phyloP scores from a whole-genome alignment of 306 rosid species.

The Carpinus fangiana region DNA sequence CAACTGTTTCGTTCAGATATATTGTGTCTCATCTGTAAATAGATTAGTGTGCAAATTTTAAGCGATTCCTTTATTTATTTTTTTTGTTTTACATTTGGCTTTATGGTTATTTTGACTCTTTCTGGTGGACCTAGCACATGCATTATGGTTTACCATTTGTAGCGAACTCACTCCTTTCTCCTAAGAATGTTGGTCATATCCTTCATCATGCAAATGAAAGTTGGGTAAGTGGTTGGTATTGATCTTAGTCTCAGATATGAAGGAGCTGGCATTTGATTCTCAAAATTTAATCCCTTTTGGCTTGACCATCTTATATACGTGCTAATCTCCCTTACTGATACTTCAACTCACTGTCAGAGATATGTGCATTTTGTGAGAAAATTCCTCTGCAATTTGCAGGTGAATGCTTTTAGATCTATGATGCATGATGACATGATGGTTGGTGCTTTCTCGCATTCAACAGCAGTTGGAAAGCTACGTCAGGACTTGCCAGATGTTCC shows the following conservation, averaged over 20 bases:
- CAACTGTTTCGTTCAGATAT: neutral
- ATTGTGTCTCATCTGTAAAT: neutral
- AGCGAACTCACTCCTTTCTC: neutral
- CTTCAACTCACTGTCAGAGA: constrained; percentile 7
- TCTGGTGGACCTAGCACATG: neutral
- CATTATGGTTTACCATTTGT: neutral
- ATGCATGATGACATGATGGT: constrained; percentile 90
- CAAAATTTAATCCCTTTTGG: neutral
- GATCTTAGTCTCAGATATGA: neutral
- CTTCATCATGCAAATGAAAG: neutral
- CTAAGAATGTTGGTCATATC: neutral
- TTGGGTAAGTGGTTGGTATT: neutral
- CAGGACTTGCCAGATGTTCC: constrained; percentile 93
- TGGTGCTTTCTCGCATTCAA: constrained; percentile 96
- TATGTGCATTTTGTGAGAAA: constrained; percentile 12
- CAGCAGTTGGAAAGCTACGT: constrained; percentile 94
- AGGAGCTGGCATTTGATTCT: neutral
- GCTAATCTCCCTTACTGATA: constrained; percentile 1
- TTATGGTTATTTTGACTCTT: neutral
- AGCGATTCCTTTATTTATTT: neutral
- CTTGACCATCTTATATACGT: neutral
- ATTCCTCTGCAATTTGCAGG: constrained; percentile 53
- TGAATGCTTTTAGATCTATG: constrained; percentile 94
- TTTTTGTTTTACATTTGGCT: neutral
- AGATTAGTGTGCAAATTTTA: neutral